These are phyloP conservation scores for Tulasnella sp. DNA, from an alignment of 768 basidiomycete species.

Conservation along the genomic window DNA sequence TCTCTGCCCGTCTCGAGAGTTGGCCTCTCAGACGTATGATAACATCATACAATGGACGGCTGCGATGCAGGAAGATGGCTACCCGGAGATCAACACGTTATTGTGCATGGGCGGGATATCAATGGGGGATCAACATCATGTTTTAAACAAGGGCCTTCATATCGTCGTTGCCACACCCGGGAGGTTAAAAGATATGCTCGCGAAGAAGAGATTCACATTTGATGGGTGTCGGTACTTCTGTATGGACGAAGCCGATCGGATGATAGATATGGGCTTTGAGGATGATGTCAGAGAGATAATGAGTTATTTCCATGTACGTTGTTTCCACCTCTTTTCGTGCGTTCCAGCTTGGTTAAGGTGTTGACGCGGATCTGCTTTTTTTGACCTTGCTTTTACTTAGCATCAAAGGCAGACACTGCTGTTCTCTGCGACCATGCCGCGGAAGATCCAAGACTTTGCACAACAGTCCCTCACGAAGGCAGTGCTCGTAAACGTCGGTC, in stretches of 20 bases:
- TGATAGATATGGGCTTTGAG: constrained; percentile 99
- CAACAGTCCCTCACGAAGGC: constrained; percentile 92
- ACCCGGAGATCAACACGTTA: constrained; percentile 77
- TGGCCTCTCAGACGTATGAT: constrained; percentile 95
- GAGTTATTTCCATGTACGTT: constrained; percentile 88
- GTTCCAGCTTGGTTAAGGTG: neutral
- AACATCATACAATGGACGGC: constrained; percentile 80
- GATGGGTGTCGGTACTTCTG: constrained; percentile 92
- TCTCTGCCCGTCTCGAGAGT: constrained; percentile 93
- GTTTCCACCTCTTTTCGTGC: neutral
- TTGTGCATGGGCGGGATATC: constrained; percentile 97
- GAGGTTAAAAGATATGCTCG: constrained; percentile 93
- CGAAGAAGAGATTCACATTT: constrained; percentile 87
- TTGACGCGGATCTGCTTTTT: neutral
- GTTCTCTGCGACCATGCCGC: constrained; percentile 98
- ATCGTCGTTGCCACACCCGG: constrained; percentile 96
- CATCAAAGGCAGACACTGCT: constrained; percentile 92
- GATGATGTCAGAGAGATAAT: constrained; percentile 98
- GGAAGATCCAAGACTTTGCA: constrained; percentile 98
- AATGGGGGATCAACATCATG: constrained; percentile 94
- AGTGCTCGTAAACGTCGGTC: constrained; percentile 91
- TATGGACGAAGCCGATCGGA: constrained; percentile 98
- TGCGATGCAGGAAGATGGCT: constrained; percentile 68
- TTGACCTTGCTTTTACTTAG: constrained; percentile 31
- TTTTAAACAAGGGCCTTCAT: constrained; percentile 82